phyloP scores from a whole-genome alignment of 495 filamentous ascomycete genomes.

The Penicillium fimorum region DNA sequence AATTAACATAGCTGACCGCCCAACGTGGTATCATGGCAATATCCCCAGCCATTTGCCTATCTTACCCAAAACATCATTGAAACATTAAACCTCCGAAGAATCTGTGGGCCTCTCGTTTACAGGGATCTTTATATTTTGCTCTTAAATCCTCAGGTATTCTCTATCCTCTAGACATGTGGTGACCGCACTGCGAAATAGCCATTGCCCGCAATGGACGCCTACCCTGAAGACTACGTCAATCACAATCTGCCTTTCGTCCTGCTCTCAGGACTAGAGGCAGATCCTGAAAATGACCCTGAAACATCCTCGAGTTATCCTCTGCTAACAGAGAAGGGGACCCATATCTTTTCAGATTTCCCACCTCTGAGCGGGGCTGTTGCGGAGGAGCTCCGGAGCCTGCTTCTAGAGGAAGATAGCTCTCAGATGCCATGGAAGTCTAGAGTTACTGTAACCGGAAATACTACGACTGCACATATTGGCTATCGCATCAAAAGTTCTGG shows the following conservation, averaged over 20 bases:
- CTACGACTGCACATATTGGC: conserved; percentile 21
- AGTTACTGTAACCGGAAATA: conserved; percentile 33
- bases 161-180: conserved; percentile 38
- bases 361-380: conserved; percentile 63
- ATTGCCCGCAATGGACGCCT: conserved; percentile 75
- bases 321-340: conserved; percentile 56
- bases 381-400: conserved; percentile 62
- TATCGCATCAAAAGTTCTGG: conserved; percentile 70
- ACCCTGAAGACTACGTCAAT: conserved; percentile 74
- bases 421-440: conserved; percentile 56
- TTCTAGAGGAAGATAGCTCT: conserved; percentile 65
- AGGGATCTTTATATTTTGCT: not conserved
- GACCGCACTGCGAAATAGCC: conserved; percentile 29
- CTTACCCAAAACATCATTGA: conserved; percentile 5
- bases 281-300: conserved; percentile 21
- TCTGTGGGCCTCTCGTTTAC: not conserved
- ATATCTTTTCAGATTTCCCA: conserved; percentile 66
- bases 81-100: not conserved
- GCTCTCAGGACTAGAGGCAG: conserved; percentile 66
- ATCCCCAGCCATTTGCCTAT: conserved; percentile 1
- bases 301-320: conserved; percentile 41
- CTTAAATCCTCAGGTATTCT: not conserved
- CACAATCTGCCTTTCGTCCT: conserved; percentile 80
- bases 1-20: conserved; percentile 9
- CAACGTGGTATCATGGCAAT: conserved; percentile 7